phyloP scores from a whole-genome alignment of 2,329 filamentous ascomycete genomes.

The Gnomoniopsis sp. region DNA sequence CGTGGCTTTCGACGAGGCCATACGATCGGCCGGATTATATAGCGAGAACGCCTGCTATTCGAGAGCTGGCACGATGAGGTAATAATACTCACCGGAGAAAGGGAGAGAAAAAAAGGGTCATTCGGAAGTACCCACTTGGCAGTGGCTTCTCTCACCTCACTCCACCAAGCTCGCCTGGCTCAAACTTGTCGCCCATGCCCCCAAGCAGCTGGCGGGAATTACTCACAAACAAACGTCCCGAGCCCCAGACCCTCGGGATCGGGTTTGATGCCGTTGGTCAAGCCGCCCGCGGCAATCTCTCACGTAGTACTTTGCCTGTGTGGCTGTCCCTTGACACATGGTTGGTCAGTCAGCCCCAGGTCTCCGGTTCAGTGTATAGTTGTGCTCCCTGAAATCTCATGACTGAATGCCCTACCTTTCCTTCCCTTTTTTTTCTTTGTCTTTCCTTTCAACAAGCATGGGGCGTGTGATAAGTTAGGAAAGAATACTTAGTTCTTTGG shows the following conservation, averaged over 20 bases:
- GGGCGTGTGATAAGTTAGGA: no score
- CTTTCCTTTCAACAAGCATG: no score
- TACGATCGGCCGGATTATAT: not conserved
- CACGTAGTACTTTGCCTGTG: not conserved
- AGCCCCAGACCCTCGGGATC: not conserved
- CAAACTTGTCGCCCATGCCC: not conserved
- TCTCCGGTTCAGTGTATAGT: not conserved
- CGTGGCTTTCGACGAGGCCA: not conserved
- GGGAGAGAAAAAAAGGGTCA: no score
- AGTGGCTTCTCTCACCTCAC: not conserved
- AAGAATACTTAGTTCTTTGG: no score
- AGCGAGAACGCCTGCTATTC: not conserved
- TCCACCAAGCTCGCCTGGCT: not conserved
- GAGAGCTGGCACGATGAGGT: no score
- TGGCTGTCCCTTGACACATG: not conserved
- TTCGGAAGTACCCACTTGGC: no score
- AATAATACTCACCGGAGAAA: no score
- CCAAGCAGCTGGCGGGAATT: not conserved
- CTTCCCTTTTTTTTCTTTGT: no score
- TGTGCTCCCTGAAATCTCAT: no score
- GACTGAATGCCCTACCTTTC: no score
- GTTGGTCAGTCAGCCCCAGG: not conserved
- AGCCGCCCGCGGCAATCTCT: not conserved
- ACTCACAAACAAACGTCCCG: not conserved
- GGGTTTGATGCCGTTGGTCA: not conserved